These are phyloP conservation scores for Grosmannia clavigera DNA, from an alignment of 2,329 filamentous ascomycete genomes.

Conservation along the genomic window DNA sequence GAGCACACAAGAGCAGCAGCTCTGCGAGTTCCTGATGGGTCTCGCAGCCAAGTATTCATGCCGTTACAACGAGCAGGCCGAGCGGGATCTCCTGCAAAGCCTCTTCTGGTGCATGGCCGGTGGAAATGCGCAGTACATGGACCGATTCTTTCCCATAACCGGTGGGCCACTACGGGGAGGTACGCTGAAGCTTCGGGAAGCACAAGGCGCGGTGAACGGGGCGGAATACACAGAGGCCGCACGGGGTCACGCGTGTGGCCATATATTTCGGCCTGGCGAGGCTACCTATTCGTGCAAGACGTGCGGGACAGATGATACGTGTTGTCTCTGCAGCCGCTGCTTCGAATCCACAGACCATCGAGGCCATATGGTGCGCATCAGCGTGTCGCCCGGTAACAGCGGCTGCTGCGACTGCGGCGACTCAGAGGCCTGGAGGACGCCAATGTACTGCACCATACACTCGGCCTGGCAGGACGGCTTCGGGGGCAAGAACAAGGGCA, in stretches of 20 bases:
- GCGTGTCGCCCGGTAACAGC: conserved; percentile 15
- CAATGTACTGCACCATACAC: conserved; percentile 88
- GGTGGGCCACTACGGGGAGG: conserved; percentile 46
- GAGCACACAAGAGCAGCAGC: conserved; percentile 63
- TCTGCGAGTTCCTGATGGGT: conserved; percentile 70
- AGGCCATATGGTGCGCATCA: conserved; percentile 82
- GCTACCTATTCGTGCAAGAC: conserved; percentile 91
- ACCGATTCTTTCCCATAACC: conserved; percentile 67
- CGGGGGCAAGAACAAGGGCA: conserved; percentile 46
- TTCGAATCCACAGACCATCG: conserved; percentile 94
- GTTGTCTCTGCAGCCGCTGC: conserved; percentile 84
- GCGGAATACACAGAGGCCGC: conserved; percentile 91
- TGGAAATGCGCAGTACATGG: conserved; percentile 60
- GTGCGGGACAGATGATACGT: conserved; percentile 89
- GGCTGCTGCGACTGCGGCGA: conserved; percentile 86
- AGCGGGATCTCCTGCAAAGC: conserved; percentile 58
- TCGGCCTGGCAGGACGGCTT: conserved; percentile 40
- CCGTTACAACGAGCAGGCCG: conserved; percentile 62
- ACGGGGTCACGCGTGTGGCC: conserved; percentile 85
- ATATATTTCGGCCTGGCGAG: conserved; percentile 92
- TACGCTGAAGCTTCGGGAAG: conserved; percentile 66
- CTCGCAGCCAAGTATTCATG: conserved; percentile 63
- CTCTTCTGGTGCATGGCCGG: conserved; percentile 83
- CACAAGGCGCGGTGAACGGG: conserved; percentile 85
- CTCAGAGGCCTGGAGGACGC: conserved; percentile 80